phyloP scores from a whole-genome alignment of 2,329 filamentous ascomycete genomes.

The Ophiostoma ulmi region DNA sequence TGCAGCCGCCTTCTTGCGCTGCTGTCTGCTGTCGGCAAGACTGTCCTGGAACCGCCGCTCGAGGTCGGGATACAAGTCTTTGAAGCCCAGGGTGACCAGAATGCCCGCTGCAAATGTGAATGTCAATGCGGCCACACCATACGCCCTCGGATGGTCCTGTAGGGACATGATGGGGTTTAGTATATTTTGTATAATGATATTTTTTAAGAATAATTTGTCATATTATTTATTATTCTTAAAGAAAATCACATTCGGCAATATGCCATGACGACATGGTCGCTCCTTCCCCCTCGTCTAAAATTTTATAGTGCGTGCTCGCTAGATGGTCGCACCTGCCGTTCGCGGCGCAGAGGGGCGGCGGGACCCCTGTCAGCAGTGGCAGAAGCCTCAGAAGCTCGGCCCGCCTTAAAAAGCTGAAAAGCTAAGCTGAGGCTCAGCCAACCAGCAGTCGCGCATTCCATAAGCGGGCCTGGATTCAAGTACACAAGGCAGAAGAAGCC shows the following conservation, averaged over 20 bases:
- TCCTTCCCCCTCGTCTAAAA: conserved; percentile 17
- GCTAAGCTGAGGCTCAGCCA: conserved; percentile 18
- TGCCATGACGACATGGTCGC: conserved; percentile 21
- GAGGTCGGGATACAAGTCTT: conserved; percentile 72
- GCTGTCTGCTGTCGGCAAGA: conserved; percentile 16
- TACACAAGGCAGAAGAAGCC: background rate
- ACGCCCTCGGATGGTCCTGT: conserved; percentile 56
- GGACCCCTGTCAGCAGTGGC: background rate
- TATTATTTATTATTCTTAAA: background rate
- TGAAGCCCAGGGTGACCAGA: conserved; percentile 68
- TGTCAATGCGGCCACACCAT: conserved; percentile 60
- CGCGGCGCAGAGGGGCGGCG: background rate
- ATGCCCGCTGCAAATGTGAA: conserved; percentile 74
- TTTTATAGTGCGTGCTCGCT: conserved; percentile 13
- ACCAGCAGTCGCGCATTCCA: conserved; percentile 20
- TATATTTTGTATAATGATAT: background rate
- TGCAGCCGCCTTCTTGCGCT: conserved; percentile 13
- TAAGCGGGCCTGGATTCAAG: background rate
- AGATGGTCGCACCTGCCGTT: background rate
- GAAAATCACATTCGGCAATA: background rate
- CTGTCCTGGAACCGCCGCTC: conserved; percentile 54
- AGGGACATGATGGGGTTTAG: conserved; percentile 48
- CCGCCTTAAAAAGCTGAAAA: conserved; percentile 15
- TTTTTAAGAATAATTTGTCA: background rate
- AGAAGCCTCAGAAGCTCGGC: background rate